Evolutionary conservation across 1,284 basidiomycete genomes (phyloP).

Genomic region (Heimioporus punctisporus): DNA sequence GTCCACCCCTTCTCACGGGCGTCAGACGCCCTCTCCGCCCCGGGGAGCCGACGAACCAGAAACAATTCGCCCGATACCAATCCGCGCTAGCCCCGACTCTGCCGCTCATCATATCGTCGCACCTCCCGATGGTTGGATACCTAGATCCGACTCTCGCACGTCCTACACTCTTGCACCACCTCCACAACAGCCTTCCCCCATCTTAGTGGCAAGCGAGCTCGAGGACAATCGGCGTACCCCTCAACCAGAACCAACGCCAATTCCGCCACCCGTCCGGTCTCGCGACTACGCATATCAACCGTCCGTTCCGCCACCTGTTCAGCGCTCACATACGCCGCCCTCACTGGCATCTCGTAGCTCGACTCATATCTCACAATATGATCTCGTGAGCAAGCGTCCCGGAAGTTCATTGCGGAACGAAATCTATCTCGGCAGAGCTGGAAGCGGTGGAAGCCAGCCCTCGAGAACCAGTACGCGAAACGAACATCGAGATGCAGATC

Average conservation of each 20-base stretch:
- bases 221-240: conserved; percentile 8
- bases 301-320: conserved; percentile 10
- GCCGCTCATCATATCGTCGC: conserved; percentile 15
- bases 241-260: conserved; percentile 12
- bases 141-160: conserved; percentile 32
- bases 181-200: conserved; percentile 33
- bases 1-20: conserved; percentile 22
- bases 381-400: conserved; percentile 29
- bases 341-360: conserved; percentile 28
- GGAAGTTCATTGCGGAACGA: conserved; percentile 29
- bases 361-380: conserved; percentile 33
- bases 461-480: conserved; percentile 16
- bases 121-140: conserved; percentile 44
- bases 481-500: conserved; percentile 14
- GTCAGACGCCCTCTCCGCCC: conserved; percentile 19
- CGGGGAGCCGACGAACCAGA: conserved; percentile 22
- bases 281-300: conserved; percentile 33
- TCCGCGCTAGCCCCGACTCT: conserved; percentile 22
- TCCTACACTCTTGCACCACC: conserved; percentile 38
- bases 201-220: conserved; percentile 14
- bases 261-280: conserved; percentile 26
- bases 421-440: conserved; percentile 15
- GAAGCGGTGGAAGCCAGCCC: conserved; percentile 27
- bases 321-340: conserved; percentile 12
- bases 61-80: conserved; percentile 36